Evolutionary conservation across 495 filamentous ascomycete genomes (phyloP).

Genomic region (Hypoxylon crocopeplum): DNA sequence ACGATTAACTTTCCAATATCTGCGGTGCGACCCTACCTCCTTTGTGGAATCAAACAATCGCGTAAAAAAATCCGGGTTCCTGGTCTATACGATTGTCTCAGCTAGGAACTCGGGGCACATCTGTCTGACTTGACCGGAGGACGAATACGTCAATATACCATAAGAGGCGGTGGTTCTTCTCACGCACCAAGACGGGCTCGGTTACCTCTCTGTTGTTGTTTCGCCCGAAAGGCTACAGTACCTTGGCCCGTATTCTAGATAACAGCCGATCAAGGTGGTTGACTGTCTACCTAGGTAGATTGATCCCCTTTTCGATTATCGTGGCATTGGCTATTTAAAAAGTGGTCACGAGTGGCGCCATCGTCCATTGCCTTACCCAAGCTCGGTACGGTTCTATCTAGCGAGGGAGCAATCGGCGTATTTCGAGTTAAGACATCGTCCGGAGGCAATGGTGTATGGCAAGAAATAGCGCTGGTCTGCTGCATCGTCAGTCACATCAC

Average conservation of each 20-base stretch:
- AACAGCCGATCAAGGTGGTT: neutral
- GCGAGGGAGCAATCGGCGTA: neutral
- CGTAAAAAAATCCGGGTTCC: slow-evolving; percentile 9
- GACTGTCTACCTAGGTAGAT: neutral
- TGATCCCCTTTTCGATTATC: neutral
- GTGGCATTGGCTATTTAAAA: neutral
- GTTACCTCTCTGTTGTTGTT: too few relatives aligned
- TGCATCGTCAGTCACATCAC: slow-evolving; percentile 6
- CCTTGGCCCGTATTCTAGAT: neutral
- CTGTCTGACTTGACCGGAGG: neutral
- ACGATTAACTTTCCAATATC: neutral
- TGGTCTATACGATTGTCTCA: neutral
- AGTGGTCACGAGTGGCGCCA: slow-evolving; percentile 6
- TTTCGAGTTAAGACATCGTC: slow-evolving; percentile 1
- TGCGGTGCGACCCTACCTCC: slow-evolving; percentile 9
- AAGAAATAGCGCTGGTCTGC: slow-evolving; percentile 1
- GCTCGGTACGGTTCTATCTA: slow-evolving; percentile 1
- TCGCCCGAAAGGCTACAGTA: too few relatives aligned
- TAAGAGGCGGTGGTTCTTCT: neutral
- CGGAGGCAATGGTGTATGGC: neutral
- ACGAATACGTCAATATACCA: neutral
- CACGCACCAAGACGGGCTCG: too few relatives aligned
- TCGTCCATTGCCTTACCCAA: neutral
- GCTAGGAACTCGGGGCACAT: neutral
- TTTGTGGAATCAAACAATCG: neutral